Evolutionary conservation across 164 flowering plant species (phyloP), one percentile per base, ranked within the genome.

Genomic region (Macadamia integrifolia): DNA sequence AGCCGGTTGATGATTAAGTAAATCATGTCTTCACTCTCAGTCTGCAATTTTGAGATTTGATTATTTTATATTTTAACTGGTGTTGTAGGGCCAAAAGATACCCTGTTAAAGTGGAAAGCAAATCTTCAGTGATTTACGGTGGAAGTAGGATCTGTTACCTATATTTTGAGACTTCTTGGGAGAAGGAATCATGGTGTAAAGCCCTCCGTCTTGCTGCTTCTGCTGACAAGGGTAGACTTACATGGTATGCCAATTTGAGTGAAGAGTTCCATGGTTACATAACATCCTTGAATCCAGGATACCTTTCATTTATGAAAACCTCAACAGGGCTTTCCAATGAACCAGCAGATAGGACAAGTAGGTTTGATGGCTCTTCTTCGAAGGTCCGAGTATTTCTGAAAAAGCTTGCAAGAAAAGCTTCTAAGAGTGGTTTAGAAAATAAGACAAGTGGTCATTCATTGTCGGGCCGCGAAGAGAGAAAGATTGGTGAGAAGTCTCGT

Each of bases 181-280:
- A 92, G 75, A 95, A 95, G 83, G 99, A 95, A 71, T 83, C 98
- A 49, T 95, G 99, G 99, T 90, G 98, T 78, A 89, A 84, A 76
- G 96, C 97, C 66, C 94, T 95, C 44, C 97, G 97, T 49, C 76
- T 89, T 65, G 92, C 98, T 74, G 84, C 99, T 11, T 79, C 80
- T 74, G 73, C 74, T 30, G 84, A 84, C 69, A 78, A 80, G 32
- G 81, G 82, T 68, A 87, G 66, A 69, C 65, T 75, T 43, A 61
- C 72, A 49, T 87, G 91, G 88, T 79, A 79, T 69, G 35, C 71
- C 69, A 76, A 76, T 66, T 71, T 90, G 80, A 82, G 71, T 40
- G 61, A 69, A 60, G 97, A 89, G 50, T 95, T 95, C 69, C 82
- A 73, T 28, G 52, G 44, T 69, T 95, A 90, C 74, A 63, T 92